Conservation (phyloP, 148 eudicot genomes). For the Rhododendron williamsianum region DNA sequence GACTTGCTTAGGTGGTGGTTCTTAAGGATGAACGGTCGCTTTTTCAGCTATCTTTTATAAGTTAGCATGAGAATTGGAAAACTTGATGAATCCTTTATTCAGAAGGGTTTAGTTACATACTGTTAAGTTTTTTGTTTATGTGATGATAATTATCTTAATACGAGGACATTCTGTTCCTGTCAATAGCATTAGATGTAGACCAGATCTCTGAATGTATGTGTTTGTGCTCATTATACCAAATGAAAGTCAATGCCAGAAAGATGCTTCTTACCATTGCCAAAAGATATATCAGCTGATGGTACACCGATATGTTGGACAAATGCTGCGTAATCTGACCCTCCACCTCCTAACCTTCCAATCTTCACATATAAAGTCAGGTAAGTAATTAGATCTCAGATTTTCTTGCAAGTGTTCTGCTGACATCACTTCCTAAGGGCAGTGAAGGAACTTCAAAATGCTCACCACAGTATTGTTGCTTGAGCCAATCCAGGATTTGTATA, state of each 20-base stretch:
- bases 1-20: not conserved
- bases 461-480: slow-evolving; percentile 27
- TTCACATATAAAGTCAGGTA: slow-evolving; percentile 6
- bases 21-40: not conserved
- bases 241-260: not conserved
- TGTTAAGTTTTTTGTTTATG: not conserved
- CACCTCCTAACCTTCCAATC: slow-evolving; percentile 54
- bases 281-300: slow-evolving; percentile 47
- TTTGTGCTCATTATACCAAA: not conserved
- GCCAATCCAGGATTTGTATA: slow-evolving; percentile 46
- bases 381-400: not conserved
- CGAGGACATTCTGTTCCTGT: not conserved
- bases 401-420: not conserved
- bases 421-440: not conserved
- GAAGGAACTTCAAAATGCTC: slow-evolving; percentile 9
- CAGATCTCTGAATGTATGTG: not conserved
- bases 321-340: slow-evolving; percentile 54
- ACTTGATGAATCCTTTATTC: not conserved
- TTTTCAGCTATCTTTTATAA: not conserved
- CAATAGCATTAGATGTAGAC: not conserved
- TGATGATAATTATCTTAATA: not conserved
- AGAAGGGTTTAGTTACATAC: not conserved
- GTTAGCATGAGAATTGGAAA: not conserved
- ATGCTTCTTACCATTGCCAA: slow-evolving; percentile 38
- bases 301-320: slow-evolving; percentile 60